Percentiles rank a stretch among this genome's conserved stretches.
Conservation (phyloP, 371 early-diverging fungal genomes). For the Mucor piriformis region DNA sequence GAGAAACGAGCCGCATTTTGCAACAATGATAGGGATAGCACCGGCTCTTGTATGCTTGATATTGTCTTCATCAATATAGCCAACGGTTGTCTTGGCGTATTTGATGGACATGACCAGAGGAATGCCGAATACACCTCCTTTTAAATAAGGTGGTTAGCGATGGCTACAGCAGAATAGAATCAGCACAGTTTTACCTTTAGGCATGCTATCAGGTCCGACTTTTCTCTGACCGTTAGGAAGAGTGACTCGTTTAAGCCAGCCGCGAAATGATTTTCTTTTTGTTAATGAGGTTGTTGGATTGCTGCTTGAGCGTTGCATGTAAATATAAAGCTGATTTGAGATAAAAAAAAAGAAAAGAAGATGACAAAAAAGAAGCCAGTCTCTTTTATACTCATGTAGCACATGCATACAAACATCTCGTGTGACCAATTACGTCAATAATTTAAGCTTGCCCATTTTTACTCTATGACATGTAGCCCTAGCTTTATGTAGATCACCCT, state of each 20-base stretch:
- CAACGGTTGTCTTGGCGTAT: slow-evolving; percentile 34
- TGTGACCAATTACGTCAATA: slow-evolving; percentile 17
- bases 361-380: neutral
- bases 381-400: neutral
- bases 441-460: neutral
- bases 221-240: slow-evolving; percentile 18
- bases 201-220: slow-evolving; percentile 11
- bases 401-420: neutral
- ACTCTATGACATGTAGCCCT: slow-evolving; percentile 1
- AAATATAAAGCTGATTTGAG: neutral
- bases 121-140: slow-evolving; percentile 34
- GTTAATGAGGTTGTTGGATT: slow-evolving; percentile 17
- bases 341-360: slow-evolving; percentile 4
- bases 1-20: slow-evolving; percentile 52
- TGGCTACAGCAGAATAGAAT: neutral
- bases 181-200: slow-evolving; percentile 11
- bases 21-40: slow-evolving; percentile 54
- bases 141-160: neutral
- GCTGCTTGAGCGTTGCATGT: slow-evolving; percentile 23
- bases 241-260: slow-evolving; percentile 29
- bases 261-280: slow-evolving; percentile 26
- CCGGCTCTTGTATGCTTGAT: slow-evolving; percentile 35
- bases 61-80: slow-evolving; percentile 38
- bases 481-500: neutral
- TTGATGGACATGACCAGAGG: slow-evolving; percentile 30